Conservation (phyloP, 2,329 filamentous ascomycete species). For the Fusarium verticillioides region DNA sequence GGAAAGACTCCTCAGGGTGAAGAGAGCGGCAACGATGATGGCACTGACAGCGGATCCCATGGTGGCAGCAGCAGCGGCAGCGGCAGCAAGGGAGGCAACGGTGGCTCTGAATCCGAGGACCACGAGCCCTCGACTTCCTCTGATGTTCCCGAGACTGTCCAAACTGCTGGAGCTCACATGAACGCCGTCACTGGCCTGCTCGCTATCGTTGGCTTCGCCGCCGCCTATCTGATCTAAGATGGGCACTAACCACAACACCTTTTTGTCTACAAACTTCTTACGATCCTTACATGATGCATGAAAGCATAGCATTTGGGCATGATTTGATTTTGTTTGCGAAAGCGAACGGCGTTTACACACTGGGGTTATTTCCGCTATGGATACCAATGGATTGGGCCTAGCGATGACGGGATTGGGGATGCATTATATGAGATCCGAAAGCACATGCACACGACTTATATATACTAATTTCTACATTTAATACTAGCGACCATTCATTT, state of each 20-base stretch:
- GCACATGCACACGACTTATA: constrained; percentile 37
- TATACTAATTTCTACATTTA: constrained; percentile 39
- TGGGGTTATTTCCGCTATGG: constrained; percentile 28
- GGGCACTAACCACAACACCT: neutral
- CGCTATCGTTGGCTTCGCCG: constrained; percentile 53
- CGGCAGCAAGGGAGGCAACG: neutral
- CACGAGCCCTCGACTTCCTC: constrained; percentile 25
- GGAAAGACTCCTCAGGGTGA: constrained; percentile 32
- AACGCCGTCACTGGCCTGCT: constrained; percentile 51
- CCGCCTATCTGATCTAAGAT: constrained; percentile 55
- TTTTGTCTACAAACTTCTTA: constrained; percentile 23
- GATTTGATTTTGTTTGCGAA: constrained; percentile 29
- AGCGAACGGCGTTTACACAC: constrained; percentile 35
- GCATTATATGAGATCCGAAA: constrained; percentile 31
- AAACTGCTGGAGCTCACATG: constrained; percentile 45
- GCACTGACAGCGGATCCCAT: constrained; percentile 5
- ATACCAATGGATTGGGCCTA: constrained; percentile 19
- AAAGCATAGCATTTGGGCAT: constrained; percentile 34
- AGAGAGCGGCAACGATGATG: constrained; percentile 9
- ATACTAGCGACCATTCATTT: constrained; percentile 42
- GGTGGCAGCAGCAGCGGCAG: neutral
- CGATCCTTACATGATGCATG: constrained; percentile 42
- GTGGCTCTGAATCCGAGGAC: constrained; percentile 19
- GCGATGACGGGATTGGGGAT: constrained; percentile 31
- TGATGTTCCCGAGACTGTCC: constrained; percentile 29